Conservation (phyloP, 1,139 yeast genomes). For the Torulaspora pretoriensis region DNA sequence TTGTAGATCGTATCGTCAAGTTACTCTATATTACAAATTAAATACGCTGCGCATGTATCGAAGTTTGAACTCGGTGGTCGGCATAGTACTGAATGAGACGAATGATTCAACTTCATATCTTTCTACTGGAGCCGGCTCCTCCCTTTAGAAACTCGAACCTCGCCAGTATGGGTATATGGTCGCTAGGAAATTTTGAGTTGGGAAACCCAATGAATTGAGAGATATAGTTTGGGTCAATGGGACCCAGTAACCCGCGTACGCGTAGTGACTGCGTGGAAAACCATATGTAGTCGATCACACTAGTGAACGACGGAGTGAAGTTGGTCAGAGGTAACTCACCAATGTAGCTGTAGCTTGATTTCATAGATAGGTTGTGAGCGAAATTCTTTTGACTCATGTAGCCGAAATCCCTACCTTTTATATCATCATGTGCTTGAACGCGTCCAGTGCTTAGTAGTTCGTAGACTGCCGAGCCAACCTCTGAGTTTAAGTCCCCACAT, state of each 20-base stretch:
- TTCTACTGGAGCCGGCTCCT: slow-evolving; percentile 34
- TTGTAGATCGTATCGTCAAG: slow-evolving; percentile 10
- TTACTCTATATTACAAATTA: slow-evolving; percentile 12
- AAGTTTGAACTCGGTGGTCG: background rate
- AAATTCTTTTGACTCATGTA: slow-evolving; percentile 86
- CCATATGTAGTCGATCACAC: slow-evolving; percentile 94
- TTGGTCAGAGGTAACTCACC: slow-evolving; percentile 94
- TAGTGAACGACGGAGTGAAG: slow-evolving; percentile 87
- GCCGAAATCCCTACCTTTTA: slow-evolving; percentile 87
- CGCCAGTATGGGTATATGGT: slow-evolving; percentile 81
- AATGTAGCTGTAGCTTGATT: slow-evolving; percentile 76
- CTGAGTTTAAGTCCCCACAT: slow-evolving; percentile 96
- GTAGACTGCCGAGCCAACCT: slow-evolving; percentile 83
- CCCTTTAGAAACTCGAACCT: slow-evolving; percentile 67
- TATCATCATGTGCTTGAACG: slow-evolving; percentile 69
- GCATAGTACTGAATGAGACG: slow-evolving; percentile 2
- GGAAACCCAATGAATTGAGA: slow-evolving; percentile 86
- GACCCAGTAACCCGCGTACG: slow-evolving; percentile 83
- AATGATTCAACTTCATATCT: slow-evolving; percentile 20
- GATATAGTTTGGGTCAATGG: slow-evolving; percentile 73
- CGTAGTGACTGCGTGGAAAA: slow-evolving; percentile 73
- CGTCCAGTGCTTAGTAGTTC: slow-evolving; percentile 79
- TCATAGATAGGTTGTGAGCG: slow-evolving; percentile 72
- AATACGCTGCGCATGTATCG: slow-evolving; percentile 8
- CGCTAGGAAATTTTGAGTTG: slow-evolving; percentile 89